Conservation (phyloP, 768 basidiomycete genomes). For the Rhodotorula paludigena region DNA sequence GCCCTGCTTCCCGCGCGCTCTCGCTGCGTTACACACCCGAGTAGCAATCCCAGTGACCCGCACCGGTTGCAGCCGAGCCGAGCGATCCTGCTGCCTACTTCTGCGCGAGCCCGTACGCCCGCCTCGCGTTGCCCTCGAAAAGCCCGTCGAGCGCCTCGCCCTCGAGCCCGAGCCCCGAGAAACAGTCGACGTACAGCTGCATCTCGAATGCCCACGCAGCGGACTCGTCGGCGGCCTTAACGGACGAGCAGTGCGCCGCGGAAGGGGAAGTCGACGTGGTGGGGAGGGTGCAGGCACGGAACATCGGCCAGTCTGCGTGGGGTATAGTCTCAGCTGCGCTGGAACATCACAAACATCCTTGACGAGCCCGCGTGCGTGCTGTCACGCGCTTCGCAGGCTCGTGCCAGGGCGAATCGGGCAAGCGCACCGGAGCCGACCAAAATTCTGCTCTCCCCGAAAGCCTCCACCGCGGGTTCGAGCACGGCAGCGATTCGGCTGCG, state of each 20-base stretch:
- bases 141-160: constrained; percentile 28
- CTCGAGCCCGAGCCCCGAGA: constrained; percentile 25
- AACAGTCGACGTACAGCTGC: constrained; percentile 32
- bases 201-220: constrained; percentile 31
- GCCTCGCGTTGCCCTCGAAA: constrained; percentile 27
- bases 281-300: constrained; percentile 17
- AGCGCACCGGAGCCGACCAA: constrained; percentile 12
- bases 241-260: background rate
- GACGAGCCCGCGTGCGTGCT: background rate
- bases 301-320: constrained; percentile 37
- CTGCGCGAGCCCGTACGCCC: constrained; percentile 8
- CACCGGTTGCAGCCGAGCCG: no score
- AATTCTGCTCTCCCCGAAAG: constrained; percentile 23
- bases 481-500: constrained; percentile 11
- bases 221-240: background rate
- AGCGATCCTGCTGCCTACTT: no score
- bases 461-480: constrained; percentile 35
- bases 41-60: no score
- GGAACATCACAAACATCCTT: background rate
- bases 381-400: no score
- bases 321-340: background rate
- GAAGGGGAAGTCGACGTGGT: background rate
- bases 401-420: no score
- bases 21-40: no score
- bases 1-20: no score